Base-by-base conservation (phyloP, 371 early-diverging fungal species). In the Polyrhizophydium stewartii region DNA sequence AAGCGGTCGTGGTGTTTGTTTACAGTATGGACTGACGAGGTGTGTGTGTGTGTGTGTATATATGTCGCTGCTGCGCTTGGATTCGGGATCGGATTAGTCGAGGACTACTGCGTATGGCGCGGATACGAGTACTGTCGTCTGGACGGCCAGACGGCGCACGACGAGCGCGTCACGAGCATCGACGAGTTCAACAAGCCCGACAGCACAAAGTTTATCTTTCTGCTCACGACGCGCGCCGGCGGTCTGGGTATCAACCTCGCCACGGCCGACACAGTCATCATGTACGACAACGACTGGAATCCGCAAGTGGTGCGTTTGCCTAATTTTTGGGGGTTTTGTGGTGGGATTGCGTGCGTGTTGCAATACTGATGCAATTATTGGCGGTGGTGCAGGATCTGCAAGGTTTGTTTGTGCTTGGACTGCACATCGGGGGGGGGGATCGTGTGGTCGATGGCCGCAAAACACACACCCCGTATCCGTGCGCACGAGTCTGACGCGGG, bases 201-300 rank as follows among this genome's bases (percentile, higher is more conserved):
- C 22, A 92, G 93, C 73, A 84, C 85, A 51, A 94, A 94, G 70
- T 99, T 98, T 70, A 86, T 99, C 46, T 99, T 99, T 67, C 82
- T 99, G 72, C 75, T 99, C 33, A 98, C 99, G 1, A 99, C 99
- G 17, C 88, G 96, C 56, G 98, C 99, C 6, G 99, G 99, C 63
- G 70, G 74, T 55, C 83, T 99, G 24, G 99, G 99, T 61, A 97
- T 99, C 70, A 99, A 99, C 74, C 79, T 99, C 69, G 93, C 95
- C 0, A 90, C 93, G 1, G 99, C 99, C 16, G 97, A 99, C 74
- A 92, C 88, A 33, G 99, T 99, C 41, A 84, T 99, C 55, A 84
- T 99, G 62, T 99, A 92, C 69, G 99, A 99, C 74, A 93, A 90
- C 68, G 99, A 99, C 74, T 99, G 98, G 98, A 75, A 73, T 51